Evolutionary conservation across 2,329 filamentous ascomycete species (phyloP).

Genomic region (Scedosporium apiospermum): DNA sequence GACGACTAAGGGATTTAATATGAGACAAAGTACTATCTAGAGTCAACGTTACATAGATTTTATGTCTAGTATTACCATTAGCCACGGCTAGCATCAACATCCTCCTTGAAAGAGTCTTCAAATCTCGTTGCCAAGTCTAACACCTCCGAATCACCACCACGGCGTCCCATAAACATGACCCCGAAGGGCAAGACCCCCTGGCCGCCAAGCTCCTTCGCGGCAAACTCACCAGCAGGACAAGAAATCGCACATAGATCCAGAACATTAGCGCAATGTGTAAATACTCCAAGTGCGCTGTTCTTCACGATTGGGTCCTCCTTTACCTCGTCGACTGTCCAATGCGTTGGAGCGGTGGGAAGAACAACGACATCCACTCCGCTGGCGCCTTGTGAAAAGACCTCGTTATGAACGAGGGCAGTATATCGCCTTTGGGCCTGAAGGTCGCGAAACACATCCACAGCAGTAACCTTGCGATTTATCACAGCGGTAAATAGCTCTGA

Average conservation of each 20-base stretch:
- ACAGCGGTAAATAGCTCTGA: constrained; percentile 26
- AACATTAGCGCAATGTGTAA: constrained; percentile 47
- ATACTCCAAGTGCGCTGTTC: constrained; percentile 41
- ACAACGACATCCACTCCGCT: constrained; percentile 39
- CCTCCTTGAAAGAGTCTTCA: constrained; percentile 9
- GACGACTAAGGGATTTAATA: no score
- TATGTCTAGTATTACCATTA: no score
- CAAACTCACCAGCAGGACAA: constrained; percentile 32
- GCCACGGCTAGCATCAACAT: no score
- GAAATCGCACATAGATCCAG: constrained; percentile 42
- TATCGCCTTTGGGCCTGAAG: constrained; percentile 32
- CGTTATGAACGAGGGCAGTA: constrained; percentile 23
- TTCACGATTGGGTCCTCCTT: constrained; percentile 38
- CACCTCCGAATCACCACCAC: constrained; percentile 28
- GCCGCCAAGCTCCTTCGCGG: neutral
- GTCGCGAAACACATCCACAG: constrained; percentile 34
- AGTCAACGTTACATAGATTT: no score
- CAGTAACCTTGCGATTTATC: constrained; percentile 32
- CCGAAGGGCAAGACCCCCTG: constrained; percentile 30
- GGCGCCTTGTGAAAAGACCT: constrained; percentile 6
- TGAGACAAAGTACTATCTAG: no score
- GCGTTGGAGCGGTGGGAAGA: constrained; percentile 46
- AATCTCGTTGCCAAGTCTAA: constrained; percentile 20
- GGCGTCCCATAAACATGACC: constrained; percentile 29
- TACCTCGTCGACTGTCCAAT: constrained; percentile 41